phyloP scores from a whole-genome alignment of 2,329 filamentous ascomycete species.

The Shiraia sp. region DNA sequence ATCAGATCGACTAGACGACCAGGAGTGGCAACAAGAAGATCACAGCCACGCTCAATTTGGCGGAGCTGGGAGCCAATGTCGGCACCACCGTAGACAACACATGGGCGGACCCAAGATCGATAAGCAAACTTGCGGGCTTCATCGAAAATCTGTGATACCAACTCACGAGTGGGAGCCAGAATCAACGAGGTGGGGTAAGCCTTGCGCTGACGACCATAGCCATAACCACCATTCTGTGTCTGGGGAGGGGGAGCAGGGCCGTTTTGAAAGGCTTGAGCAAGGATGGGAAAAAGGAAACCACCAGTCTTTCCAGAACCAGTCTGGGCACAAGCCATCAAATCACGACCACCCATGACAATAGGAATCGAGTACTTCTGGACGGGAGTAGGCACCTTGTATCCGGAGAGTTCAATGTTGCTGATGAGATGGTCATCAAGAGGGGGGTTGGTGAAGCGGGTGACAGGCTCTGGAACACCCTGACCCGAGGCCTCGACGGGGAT shows the following conservation, averaged over 20 bases:
- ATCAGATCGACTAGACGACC: slow-evolving; percentile 97
- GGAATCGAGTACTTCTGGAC: slow-evolving; percentile 99
- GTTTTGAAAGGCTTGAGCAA: slow-evolving; percentile 93
- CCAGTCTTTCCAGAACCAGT: slow-evolving; percentile 99
- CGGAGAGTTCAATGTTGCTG: slow-evolving; percentile 88
- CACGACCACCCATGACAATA: slow-evolving; percentile 96
- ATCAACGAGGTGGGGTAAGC: slow-evolving; percentile 96
- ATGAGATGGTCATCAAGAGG: slow-evolving; percentile 94
- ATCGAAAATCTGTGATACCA: slow-evolving; percentile 98
- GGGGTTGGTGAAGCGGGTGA: slow-evolving; percentile 88
- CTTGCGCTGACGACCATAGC: slow-evolving; percentile 85
- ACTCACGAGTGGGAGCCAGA: slow-evolving; percentile 93
- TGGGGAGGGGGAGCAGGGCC: slow-evolving; percentile 75
- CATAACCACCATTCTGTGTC: slow-evolving; percentile 63
- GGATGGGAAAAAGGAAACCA: slow-evolving; percentile 98
- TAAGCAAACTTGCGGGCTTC: slow-evolving; percentile 98
- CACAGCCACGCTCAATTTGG: slow-evolving; percentile 96
- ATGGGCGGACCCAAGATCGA: slow-evolving; percentile 97
- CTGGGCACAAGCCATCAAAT: slow-evolving; percentile 99
- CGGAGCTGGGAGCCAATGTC: slow-evolving; percentile 98
- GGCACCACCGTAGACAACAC: slow-evolving; percentile 98
- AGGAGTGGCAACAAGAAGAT: slow-evolving; percentile 94
- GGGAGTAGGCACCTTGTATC: slow-evolving; percentile 93
- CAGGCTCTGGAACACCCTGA: slow-evolving; percentile 87
- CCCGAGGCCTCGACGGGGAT: slow-evolving; percentile 98